Conservation (phyloP, 2,329 filamentous ascomycete genomes). For the Arthrobotrys pseudoclavata region DNA sequence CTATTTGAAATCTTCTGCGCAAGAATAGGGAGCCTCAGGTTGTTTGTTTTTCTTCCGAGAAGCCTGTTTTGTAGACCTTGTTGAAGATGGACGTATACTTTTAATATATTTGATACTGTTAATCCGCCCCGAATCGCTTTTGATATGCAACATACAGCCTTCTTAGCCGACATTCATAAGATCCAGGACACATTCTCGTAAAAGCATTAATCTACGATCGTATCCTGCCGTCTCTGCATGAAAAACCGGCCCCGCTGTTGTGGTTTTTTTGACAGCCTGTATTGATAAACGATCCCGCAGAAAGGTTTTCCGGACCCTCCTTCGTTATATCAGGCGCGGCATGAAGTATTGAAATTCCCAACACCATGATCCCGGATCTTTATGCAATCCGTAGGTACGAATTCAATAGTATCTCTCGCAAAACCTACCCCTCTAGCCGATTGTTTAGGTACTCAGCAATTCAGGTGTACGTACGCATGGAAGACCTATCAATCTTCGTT, state of each 20-base stretch:
- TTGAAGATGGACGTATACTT: conserved; percentile 3
- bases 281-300: background rate
- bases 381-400: conserved; percentile 4
- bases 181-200: conserved; percentile 24
- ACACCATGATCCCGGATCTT: conserved; percentile 37
- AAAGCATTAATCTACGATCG: conserved; percentile 20
- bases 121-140: conserved; percentile 25
- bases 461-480: conserved; percentile 23
- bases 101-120: conserved; percentile 57
- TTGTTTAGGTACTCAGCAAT: conserved; percentile 18
- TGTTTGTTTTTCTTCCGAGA: conserved; percentile 39
- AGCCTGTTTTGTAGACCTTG: conserved; percentile 20
- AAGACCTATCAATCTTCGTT: conserved; percentile 9
- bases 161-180: conserved; percentile 33
- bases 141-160: conserved; percentile 19
- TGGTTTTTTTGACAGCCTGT: conserved; percentile 20
- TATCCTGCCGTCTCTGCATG: conserved; percentile 43
- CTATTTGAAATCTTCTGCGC: conserved; percentile 19
- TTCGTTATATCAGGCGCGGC: conserved; percentile 14
- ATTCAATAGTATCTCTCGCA: background rate
- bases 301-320: background rate
- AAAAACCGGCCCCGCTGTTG: conserved; percentile 9
- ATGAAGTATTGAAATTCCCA: conserved; percentile 39
- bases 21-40: conserved; percentile 11
- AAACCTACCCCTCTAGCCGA: background rate